Evolutionary conservation across 345 rosid species (phyloP), one percentile per base, ranked within the genome.

Genomic region (Nasturtium officinale): DNA sequence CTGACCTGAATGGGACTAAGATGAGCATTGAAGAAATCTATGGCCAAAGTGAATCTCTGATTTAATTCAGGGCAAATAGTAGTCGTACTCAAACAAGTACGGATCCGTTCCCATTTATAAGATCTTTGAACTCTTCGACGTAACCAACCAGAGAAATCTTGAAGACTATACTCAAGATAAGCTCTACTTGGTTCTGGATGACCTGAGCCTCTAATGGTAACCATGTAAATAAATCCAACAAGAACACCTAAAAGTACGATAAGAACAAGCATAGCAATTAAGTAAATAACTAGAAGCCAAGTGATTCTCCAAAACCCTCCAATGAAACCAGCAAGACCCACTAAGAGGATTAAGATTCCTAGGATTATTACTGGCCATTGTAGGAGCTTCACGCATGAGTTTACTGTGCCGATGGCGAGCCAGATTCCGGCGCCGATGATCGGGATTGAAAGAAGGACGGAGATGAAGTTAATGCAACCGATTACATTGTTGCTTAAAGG

Each of bases 231-330:
- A 71, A 87, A 92, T 5, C 89, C 94, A 37, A 87, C 91, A 59
- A 92, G 82, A 59, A 82, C 53, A 2, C 82, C 81, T 1, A 96
- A 81, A 56, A 92, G 81, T 25, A 86, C 74, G 2, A 96, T 92
- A 6, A 92, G 86, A 45, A 82, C 64, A 76, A 92, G 82, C 99
- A 96, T 96, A 0, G 86, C 88, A 0, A 92, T 77, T 0, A 91
- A 83, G 81, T 96, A 96, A 55, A 81, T 15, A 8, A 91, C 76
- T 2, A 96, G 94, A 52, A 92, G 90, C 92, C 82, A 83, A 3
- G 89, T 88, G 70, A 96, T 84, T 74, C 96, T 82, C 90, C 98
- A 96, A 74, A 89, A 86, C 48, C 84, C 99, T 63, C 97, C 99
- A 2, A 95, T 62, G 71, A 95, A 87, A 11, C 98, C 97, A 9